Percentiles rank a stretch among this genome's conserved stretches.
phyloP scores from a whole-genome alignment of 73 alveolate species.

The Strombidium stylifer region DNA sequence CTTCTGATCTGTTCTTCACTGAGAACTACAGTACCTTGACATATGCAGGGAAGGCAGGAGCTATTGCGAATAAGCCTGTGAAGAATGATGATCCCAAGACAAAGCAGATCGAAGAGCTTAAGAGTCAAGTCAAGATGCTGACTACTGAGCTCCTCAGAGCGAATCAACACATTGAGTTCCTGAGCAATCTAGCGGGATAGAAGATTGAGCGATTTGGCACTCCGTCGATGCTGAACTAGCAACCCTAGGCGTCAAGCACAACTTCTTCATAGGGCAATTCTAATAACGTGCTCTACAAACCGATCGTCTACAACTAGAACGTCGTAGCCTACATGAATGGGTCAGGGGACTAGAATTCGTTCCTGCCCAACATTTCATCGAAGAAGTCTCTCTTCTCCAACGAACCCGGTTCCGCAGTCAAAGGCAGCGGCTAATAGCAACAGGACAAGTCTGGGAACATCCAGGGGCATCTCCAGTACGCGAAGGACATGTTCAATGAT shows the following conservation, averaged over 20 bases:
- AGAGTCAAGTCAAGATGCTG: slow-evolving; percentile 8
- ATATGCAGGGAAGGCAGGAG: slow-evolving; percentile 87
- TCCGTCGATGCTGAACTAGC: not conserved
- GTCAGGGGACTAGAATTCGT: no score
- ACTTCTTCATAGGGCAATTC: not conserved
- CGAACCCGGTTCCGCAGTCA: no score
- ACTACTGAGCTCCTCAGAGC: slow-evolving; percentile 2
- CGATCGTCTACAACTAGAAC: not conserved
- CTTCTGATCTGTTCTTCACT: slow-evolving; percentile 65
- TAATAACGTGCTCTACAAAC: not conserved
- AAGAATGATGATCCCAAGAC: slow-evolving; percentile 74
- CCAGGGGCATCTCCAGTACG: no score
- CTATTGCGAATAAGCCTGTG: slow-evolving; percentile 75
- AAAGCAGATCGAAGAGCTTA: slow-evolving; percentile 29
- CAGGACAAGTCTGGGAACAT: no score
- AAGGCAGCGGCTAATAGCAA: no score
- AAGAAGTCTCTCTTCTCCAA: no score
- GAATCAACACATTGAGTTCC: slow-evolving; percentile 1
- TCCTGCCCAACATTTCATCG: no score
- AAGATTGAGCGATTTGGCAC: slow-evolving; percentile 23
- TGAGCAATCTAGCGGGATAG: slow-evolving; percentile 9
- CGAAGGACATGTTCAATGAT: slow-evolving; percentile 22
- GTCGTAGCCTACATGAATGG: slow-evolving; percentile 18
- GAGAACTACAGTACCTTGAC: slow-evolving; percentile 81
- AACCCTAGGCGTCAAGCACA: not conserved